phyloP scores from a whole-genome alignment of 306 rosid species.

The Pterocarpus santalinus region DNA sequence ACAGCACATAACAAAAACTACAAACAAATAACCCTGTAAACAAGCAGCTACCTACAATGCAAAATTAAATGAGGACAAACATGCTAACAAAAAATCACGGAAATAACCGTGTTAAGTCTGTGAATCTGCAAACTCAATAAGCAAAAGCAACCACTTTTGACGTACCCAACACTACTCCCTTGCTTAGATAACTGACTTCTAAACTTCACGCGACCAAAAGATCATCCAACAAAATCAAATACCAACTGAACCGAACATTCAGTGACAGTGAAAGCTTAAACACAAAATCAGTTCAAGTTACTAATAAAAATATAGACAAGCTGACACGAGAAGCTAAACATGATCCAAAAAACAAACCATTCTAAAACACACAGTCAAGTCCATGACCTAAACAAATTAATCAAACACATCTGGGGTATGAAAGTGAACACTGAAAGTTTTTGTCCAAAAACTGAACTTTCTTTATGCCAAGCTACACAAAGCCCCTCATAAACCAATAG shows the following conservation, averaged over 20 bases:
- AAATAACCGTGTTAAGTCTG: not conserved
- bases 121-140: slow-evolving; percentile 25
- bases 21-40: not conserved
- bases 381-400: slow-evolving; percentile 32
- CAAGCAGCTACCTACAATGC: not conserved
- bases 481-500: slow-evolving; percentile 46
- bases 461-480: slow-evolving; percentile 35
- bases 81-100: not conserved
- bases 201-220: slow-evolving; percentile 25
- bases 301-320: not conserved
- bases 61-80: slow-evolving; percentile 1
- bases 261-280: slow-evolving; percentile 34
- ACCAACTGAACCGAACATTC: slow-evolving; percentile 34
- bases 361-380: slow-evolving; percentile 38
- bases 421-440: slow-evolving; percentile 23
- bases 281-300: slow-evolving; percentile 39
- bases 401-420: slow-evolving; percentile 20
- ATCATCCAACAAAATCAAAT: slow-evolving; percentile 25
- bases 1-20: not conserved
- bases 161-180: slow-evolving; percentile 2
- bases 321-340: not conserved
- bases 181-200: slow-evolving; percentile 18
- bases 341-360: slow-evolving; percentile 4
- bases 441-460: slow-evolving; percentile 43
- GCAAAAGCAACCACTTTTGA: slow-evolving; percentile 22